Percentiles rank a stretch among this genome's conserved stretches.
These are phyloP conservation scores for Carnegiea gigantea DNA, from an alignment of 179 eudicot species.

Conservation along the genomic window DNA sequence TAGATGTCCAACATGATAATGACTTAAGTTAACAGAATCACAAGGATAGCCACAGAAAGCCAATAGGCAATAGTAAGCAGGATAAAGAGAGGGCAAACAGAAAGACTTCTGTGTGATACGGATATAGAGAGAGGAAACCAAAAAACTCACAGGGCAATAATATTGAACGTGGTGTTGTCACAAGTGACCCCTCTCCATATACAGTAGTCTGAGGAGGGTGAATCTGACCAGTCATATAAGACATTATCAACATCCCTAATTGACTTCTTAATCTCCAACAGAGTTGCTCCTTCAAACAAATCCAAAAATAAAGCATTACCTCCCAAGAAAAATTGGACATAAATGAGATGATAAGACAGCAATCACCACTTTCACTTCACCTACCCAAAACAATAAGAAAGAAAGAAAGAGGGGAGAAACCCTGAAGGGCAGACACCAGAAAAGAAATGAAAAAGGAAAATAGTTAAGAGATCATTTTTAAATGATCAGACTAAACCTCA, in stretches of 20 bases:
- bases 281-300: conserved; percentile 52
- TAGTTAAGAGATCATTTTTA: conserved; percentile 28
- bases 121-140: background rate
- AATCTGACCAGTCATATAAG: conserved; percentile 92
- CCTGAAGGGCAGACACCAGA: background rate
- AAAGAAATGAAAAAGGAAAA: conserved; percentile 6
- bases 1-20: background rate
- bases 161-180: conserved; percentile 81
- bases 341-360: conserved; percentile 24
- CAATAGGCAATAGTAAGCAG: background rate
- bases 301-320: conserved; percentile 7
- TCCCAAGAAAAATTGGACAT: background rate
- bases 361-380: conserved; percentile 4
- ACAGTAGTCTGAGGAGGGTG: conserved; percentile 85
- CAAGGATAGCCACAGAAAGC: background rate
- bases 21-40: background rate
- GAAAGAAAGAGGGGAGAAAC: background rate
- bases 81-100: background rate
- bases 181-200: conserved; percentile 92
- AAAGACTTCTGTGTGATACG: background rate
- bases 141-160: conserved; percentile 68
- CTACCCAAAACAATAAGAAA: conserved; percentile 14
- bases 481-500: conserved; percentile 36
- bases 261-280: conserved; percentile 94
- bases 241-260: conserved; percentile 94